Percentiles rank a stretch among this genome's conserved stretches.
Evolutionary conservation across 805 yeast species (phyloP).

Genomic region (Martiniozyma abietophila): DNA sequence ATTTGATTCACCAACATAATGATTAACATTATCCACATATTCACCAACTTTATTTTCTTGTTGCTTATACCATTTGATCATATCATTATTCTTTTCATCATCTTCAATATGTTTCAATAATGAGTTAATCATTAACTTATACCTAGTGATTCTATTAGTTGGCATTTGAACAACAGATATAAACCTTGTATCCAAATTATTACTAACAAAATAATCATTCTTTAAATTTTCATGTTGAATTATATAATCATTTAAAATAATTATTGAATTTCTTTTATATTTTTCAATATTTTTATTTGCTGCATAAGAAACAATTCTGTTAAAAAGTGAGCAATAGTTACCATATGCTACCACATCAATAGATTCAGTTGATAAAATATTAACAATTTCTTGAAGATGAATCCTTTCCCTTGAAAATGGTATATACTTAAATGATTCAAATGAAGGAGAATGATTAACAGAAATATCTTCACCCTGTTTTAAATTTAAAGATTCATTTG

Average conservation of each 20-base stretch:
- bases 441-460: constrained; percentile 18
- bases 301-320: constrained; percentile 17
- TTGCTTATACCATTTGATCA: constrained; percentile 21
- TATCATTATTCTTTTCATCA: constrained; percentile 14
- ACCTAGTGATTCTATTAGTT: constrained; percentile 39
- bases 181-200: constrained; percentile 41
- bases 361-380: constrained; percentile 14
- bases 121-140: constrained; percentile 40
- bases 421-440: constrained; percentile 16
- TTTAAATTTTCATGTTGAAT: constrained; percentile 14
- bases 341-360: constrained; percentile 20
- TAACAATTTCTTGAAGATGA: constrained; percentile 14
- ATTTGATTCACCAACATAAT: constrained; percentile 15
- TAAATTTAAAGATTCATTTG: constrained; percentile 9
- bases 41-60: constrained; percentile 15
- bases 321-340: constrained; percentile 19
- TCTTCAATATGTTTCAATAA: constrained; percentile 22
- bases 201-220: constrained; percentile 27
- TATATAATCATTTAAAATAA: constrained; percentile 21
- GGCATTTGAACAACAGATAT: constrained; percentile 47
- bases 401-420: constrained; percentile 13
- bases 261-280: constrained; percentile 17
- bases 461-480: constrained; percentile 1
- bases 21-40: constrained; percentile 18
- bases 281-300: constrained; percentile 18